A percentile compares a stretch with the other conserved stretches of the same genome.
Conservation (phyloP, 192 early-diverging fungal genomes). For the Coemansia reversa region DNA sequence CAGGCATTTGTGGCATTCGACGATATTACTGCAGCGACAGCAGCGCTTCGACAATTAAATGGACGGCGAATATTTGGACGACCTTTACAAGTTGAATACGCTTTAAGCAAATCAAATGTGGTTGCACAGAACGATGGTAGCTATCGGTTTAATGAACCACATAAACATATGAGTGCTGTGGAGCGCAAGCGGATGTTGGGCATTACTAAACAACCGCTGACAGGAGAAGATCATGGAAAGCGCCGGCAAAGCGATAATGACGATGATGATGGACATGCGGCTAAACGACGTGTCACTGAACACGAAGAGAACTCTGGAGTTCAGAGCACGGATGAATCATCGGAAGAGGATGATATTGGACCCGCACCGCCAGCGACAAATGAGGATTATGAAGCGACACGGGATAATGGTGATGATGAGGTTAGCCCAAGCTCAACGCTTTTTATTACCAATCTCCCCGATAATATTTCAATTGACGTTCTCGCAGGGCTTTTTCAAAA, state of each 20-base stretch:
- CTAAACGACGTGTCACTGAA: conserved; percentile 11
- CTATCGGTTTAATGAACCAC: conserved; percentile 30
- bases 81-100: conserved; percentile 57
- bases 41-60: conserved; percentile 82
- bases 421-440: conserved; percentile 27
- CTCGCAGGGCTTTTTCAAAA: conserved; percentile 48
- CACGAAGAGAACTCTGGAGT: background rate
- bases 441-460: conserved; percentile 49
- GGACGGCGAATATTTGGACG: conserved; percentile 85
- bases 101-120: conserved; percentile 43
- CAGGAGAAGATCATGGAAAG: conserved; percentile 10
- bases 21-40: conserved; percentile 81
- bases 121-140: conserved; percentile 38
- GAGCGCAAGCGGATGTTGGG: conserved; percentile 40
- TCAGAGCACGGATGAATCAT: conserved; percentile 11
- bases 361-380: conserved; percentile 19
- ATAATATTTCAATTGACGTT: conserved; percentile 27
- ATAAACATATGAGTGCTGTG: conserved; percentile 37
- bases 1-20: conserved; percentile 93
- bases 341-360: conserved; percentile 34
- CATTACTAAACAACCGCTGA: background rate
- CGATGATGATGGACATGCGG: conserved; percentile 13
- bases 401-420: background rate
- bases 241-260: conserved; percentile 17
- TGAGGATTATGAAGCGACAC: background rate